Percentiles rank a stretch among this genome's conserved stretches.
Evolutionary conservation across 2,329 filamentous ascomycete genomes (phyloP).

Genomic region (Aureobasidium sp.): DNA sequence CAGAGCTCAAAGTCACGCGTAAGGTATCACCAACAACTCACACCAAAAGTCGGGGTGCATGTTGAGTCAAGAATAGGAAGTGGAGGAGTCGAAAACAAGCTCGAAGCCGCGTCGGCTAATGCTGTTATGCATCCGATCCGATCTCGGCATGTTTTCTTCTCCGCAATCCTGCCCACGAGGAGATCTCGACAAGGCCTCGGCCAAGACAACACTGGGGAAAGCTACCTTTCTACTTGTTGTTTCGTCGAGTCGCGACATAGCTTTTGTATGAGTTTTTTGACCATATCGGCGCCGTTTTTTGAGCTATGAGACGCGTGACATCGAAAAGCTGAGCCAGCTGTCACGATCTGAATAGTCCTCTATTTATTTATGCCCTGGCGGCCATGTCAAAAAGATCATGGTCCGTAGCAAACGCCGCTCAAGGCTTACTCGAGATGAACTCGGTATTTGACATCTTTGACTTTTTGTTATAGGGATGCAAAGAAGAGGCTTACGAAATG

Average conservation of each 20-base stretch:
- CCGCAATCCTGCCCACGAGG: background rate
- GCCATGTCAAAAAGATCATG: constrained; percentile 11
- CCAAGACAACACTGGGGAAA: background rate
- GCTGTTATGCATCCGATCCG: background rate
- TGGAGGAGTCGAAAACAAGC: background rate
- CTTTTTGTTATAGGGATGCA: too few relatives aligned
- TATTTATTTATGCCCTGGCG: background rate
- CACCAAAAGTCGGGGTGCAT: background rate
- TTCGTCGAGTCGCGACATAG: too few relatives aligned
- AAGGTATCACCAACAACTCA: background rate
- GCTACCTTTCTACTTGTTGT: background rate
- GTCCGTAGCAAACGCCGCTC: constrained; percentile 12
- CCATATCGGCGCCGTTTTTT: background rate
- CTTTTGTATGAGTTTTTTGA: background rate
- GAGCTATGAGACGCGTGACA: background rate
- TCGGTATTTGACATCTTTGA: background rate
- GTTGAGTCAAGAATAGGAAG: background rate
- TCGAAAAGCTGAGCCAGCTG: background rate
- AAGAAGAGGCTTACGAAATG: background rate
- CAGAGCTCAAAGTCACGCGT: background rate
- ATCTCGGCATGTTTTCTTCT: background rate
- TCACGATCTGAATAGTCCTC: background rate
- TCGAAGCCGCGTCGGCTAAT: background rate
- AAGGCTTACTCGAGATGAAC: constrained; percentile 11
- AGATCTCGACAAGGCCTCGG: background rate